A percentile compares a stretch with the other conserved stretches of the same genome.
Evolutionary conservation across 306 rosid species (phyloP).

Genomic region (Inga laurina): DNA sequence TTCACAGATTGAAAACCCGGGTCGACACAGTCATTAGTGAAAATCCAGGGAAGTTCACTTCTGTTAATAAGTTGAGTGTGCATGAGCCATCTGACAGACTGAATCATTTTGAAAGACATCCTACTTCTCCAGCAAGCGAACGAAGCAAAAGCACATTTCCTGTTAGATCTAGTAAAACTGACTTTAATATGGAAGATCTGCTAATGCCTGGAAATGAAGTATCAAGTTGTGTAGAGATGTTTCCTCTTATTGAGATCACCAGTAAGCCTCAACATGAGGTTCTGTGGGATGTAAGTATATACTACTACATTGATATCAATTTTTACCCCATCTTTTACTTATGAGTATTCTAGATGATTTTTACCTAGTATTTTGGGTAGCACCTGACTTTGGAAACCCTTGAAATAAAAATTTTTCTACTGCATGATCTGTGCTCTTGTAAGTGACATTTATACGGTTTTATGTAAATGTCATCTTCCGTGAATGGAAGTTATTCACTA

Average conservation of each 20-base stretch:
- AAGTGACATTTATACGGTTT: background rate
- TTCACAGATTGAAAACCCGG: slow-evolving; percentile 61
- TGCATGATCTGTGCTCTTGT: slow-evolving; percentile 26
- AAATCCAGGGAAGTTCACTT: slow-evolving; percentile 56
- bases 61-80: slow-evolving; percentile 43
- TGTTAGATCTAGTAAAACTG: slow-evolving; percentile 39
- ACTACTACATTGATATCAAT: background rate
- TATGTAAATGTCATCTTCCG: slow-evolving; percentile 1
- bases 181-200: slow-evolving; percentile 37
- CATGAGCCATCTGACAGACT: slow-evolving; percentile 41
- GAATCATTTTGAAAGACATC: slow-evolving; percentile 39
- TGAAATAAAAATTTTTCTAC: background rate
- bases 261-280: slow-evolving; percentile 38
- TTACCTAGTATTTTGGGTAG: background rate
- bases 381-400: slow-evolving; percentile 12
- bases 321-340: slow-evolving; percentile 11
- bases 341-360: slow-evolving; percentile 11
- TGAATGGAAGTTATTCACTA: slow-evolving; percentile 18
- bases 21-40: slow-evolving; percentile 59
- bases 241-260: slow-evolving; percentile 40
- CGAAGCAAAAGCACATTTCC: slow-evolving; percentile 35
- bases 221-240: slow-evolving; percentile 38
- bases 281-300: slow-evolving; percentile 52
- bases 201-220: slow-evolving; percentile 43
- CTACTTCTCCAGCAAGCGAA: slow-evolving; percentile 41